Conservation (phyloP, 305 asterid species). For the Withania somnifera region DNA sequence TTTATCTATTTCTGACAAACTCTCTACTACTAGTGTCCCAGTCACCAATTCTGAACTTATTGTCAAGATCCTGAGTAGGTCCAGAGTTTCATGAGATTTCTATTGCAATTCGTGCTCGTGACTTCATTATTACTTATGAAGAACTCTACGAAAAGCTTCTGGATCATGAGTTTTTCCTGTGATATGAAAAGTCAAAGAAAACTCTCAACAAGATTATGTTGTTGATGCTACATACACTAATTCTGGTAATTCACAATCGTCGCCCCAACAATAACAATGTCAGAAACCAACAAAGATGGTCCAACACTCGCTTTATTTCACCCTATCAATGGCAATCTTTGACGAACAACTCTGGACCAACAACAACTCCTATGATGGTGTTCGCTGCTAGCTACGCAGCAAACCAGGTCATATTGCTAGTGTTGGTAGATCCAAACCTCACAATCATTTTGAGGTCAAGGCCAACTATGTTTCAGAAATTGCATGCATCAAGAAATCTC, state of each 20-base stretch:
- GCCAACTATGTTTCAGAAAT: background rate
- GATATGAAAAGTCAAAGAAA: background rate
- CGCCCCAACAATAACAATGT: background rate
- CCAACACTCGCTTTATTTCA: background rate
- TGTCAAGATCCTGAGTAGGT: background rate
- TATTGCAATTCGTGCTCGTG: background rate
- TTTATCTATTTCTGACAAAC: background rate
- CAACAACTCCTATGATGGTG: background rate
- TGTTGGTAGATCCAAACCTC: background rate
- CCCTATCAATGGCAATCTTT: background rate
- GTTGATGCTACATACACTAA: background rate
- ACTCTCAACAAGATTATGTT: no score
- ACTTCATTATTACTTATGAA: background rate
- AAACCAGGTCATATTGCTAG: background rate
- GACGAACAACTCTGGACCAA: no score
- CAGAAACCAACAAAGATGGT: background rate
- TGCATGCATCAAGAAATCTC: background rate
- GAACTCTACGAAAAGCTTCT: background rate
- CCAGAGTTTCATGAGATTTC: background rate
- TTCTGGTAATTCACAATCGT: background rate
- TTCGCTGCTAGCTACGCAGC: background rate
- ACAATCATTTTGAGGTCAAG: background rate
- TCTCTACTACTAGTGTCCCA: background rate
- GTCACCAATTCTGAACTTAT: background rate
- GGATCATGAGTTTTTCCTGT: background rate